Evolutionary conservation across 2,329 filamentous ascomycete species (phyloP).

Genomic region (Cladosporium phlei): DNA sequence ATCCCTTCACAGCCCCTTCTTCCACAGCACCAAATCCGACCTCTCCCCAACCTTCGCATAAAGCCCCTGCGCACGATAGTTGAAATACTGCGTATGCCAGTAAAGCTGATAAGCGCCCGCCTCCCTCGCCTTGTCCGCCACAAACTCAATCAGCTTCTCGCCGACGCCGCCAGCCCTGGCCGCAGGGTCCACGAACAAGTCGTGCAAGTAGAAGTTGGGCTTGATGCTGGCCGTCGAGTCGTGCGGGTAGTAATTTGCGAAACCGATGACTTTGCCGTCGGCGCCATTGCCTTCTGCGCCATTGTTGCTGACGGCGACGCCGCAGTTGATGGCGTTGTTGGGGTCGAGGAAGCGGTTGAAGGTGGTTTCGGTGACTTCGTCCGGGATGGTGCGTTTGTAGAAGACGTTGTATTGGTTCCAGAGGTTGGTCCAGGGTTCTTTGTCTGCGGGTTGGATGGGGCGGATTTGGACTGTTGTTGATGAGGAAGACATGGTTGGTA

Average conservation of each 20-base stretch:
- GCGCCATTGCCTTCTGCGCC: neutral
- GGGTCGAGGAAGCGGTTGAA: conserved; percentile 13
- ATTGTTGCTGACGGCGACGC: conserved; percentile 1
- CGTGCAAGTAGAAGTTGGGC: conserved; percentile 12
- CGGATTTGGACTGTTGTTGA: conserved; percentile 4
- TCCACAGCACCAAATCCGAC: conserved; percentile 12
- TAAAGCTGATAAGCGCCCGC: conserved; percentile 11
- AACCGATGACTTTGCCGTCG: neutral
- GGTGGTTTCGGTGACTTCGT: conserved; percentile 9
- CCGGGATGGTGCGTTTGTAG: conserved; percentile 13
- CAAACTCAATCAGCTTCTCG: conserved; percentile 68
- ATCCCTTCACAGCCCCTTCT: neutral
- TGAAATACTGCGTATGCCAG: conserved; percentile 15
- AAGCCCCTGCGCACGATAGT: conserved; percentile 10
- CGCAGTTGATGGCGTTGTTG: neutral
- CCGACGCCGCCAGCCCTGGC: conserved; percentile 42
- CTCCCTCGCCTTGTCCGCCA: conserved; percentile 54
- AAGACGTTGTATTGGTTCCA: conserved; percentile 14
- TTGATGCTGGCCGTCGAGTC: conserved; percentile 4
- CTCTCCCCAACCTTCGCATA: conserved; percentile 14
- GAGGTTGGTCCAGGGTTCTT: conserved; percentile 11
- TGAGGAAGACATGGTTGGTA: conserved; percentile 1
- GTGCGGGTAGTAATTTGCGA: conserved; percentile 9
- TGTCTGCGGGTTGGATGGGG: conserved; percentile 4
- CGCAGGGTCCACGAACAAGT: conserved; percentile 11